Evolutionary conservation across 805 yeast species (phyloP).

Genomic region (Candida lessepsii): DNA sequence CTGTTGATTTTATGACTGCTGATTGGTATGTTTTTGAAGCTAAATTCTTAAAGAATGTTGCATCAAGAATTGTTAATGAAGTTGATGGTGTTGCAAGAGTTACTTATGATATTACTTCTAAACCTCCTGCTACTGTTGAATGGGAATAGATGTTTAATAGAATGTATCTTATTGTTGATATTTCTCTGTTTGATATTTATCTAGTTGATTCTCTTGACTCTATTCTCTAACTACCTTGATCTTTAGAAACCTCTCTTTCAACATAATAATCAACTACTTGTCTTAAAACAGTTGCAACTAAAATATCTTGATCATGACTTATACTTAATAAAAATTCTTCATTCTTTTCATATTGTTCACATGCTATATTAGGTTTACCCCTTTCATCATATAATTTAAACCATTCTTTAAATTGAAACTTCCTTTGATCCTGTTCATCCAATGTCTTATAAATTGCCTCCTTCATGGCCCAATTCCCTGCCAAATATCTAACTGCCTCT

Average conservation of each 20-base stretch:
- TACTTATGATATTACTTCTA: conserved; percentile 96
- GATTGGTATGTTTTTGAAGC: conserved; percentile 98
- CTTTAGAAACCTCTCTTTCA: neutral
- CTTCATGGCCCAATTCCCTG: conserved; percentile 69
- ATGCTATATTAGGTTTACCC: conserved; percentile 46
- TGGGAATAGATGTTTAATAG: conserved; percentile 82
- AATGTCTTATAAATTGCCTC: conserved; percentile 72
- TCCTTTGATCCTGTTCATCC: conserved; percentile 45
- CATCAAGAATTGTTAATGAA: conserved; percentile 96
- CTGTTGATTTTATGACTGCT: conserved; percentile 98
- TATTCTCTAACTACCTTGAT: no score
- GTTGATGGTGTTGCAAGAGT: conserved; percentile 99
- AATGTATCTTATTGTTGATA: no score
- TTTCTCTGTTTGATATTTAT: no score
- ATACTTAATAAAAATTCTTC: conserved; percentile 55
- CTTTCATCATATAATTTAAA: conserved; percentile 38
- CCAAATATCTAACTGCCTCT: conserved; percentile 36
- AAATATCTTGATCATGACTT: conserved; percentile 64
- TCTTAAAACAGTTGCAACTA: conserved; percentile 57
- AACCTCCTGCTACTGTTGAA: conserved; percentile 99
- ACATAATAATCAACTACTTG: conserved; percentile 19
- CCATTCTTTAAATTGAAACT: conserved; percentile 61
- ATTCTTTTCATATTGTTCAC: conserved; percentile 25
- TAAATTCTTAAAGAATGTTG: conserved; percentile 84
- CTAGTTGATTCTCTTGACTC: no score